Conservation (phyloP, 192 early-diverging fungal genomes). For the Umbelopsis vinacea region DNA sequence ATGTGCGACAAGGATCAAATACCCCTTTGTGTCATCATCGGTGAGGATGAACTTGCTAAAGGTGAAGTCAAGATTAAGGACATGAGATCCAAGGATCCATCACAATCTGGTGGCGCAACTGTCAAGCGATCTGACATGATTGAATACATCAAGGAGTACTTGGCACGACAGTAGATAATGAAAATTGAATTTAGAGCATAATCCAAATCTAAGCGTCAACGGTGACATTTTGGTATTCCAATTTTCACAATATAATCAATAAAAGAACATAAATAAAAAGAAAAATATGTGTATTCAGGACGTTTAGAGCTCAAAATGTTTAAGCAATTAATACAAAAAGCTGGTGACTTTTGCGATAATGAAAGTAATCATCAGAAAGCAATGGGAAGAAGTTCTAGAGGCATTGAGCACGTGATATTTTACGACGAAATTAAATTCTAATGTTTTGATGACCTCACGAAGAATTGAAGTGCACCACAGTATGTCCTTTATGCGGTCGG, state of each 20-base stretch:
- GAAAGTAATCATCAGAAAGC: too few species aligned
- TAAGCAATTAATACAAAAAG: too few species aligned
- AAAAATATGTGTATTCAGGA: too few species aligned
- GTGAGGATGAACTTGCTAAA: conserved; percentile 75
- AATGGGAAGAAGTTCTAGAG: too few species aligned
- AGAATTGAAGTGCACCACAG: not conserved
- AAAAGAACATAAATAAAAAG: too few species aligned
- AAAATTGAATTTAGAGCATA: not conserved
- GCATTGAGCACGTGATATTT: too few species aligned
- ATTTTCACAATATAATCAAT: too few species aligned
- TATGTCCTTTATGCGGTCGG: not conserved
- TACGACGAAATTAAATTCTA: not conserved
- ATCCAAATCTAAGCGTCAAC: not conserved
- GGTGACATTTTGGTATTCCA: not conserved
- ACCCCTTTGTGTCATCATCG: conserved; percentile 90
- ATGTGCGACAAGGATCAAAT: conserved; percentile 85
- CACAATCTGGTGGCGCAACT: conserved; percentile 58
- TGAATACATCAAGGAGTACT: conserved; percentile 59
- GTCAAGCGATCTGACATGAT: conserved; percentile 66
- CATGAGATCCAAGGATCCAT: conserved; percentile 67
- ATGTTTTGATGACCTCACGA: not conserved
- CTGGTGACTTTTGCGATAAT: too few species aligned
- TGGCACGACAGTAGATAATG: conserved; percentile 17
- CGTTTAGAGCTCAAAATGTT: too few species aligned
- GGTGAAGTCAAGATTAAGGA: conserved; percentile 90